Evolutionary conservation across 441 rosid genomes (phyloP).

Genomic region (Populus hybrid): DNA sequence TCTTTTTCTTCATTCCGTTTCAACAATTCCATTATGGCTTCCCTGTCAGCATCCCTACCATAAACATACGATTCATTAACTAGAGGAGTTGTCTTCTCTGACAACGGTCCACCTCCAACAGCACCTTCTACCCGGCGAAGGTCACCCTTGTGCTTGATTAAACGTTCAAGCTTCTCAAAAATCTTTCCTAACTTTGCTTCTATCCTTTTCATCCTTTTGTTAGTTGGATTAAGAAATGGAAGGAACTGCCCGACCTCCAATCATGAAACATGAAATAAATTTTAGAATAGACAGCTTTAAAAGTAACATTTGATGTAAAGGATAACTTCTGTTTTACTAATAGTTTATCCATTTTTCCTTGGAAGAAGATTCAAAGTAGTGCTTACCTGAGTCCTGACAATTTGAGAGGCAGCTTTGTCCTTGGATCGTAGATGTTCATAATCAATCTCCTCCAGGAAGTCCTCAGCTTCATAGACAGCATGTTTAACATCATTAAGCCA

Average conservation of each 20-base stretch:
- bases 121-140: conserved; percentile 1
- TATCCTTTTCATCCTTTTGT: background rate
- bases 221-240: too few species aligned
- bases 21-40: conserved; percentile 2
- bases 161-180: conserved; percentile 2
- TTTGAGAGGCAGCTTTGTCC: background rate
- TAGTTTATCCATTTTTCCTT: too few species aligned
- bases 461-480: conserved; percentile 11
- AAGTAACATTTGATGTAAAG: too few species aligned
- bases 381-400: background rate
- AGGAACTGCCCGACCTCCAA: too few species aligned
- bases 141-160: background rate
- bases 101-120: background rate
- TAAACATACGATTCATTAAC: conserved; percentile 2
- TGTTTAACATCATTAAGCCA: conserved; percentile 15
- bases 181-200: conserved; percentile 1
- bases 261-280: too few species aligned
- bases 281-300: too few species aligned
- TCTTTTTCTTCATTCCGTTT: background rate
- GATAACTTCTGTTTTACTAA: too few species aligned
- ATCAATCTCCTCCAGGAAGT: conserved; percentile 15
- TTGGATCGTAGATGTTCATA: background rate
- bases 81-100: conserved; percentile 9
- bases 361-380: background rate
- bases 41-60: conserved; percentile 16